Evolutionary conservation across 371 early-diverging fungal species (phyloP), one percentile per base, ranked within the genome.

Genomic region (Chytridium lagenaria): DNA sequence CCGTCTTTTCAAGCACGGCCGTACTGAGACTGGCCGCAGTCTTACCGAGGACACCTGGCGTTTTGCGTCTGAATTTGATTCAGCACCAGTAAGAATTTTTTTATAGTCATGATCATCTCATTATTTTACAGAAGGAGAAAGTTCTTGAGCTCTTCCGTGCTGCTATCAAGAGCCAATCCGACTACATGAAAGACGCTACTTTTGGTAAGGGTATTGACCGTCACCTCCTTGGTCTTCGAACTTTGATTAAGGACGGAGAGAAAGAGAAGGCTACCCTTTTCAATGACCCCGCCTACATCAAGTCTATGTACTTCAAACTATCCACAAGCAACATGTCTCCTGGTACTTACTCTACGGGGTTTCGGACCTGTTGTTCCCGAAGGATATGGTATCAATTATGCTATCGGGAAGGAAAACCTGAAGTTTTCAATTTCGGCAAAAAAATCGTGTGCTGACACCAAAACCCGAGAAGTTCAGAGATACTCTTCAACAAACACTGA

Each of bases 321-420:
- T 93, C 93, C 1, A 85, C 92, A 0, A 87, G 87, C 67, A 94
- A 93, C 83, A 88, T 92, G 85, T 88, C 90, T 0, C 92, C 93
- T 1, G 94, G 93, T 5, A 85, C 82, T 38, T 69, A 77, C 57
- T 88, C 78, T 90, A 89, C 81, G 92, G 92, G 93, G 93, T 0
- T 94, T 94, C 74, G 94, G 93, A 16, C 89, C 93, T 0, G 90
- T 90, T 33, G 80, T 78, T 38, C 80, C 89, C 69, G 87, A 93
- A 77, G 97, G 96, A 55, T 90, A 93, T 80, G 89, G 98, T 52
- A 74, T 93, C 74, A 93, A 92, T 77, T 97, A 97, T 72, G 91
- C 93, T 1, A 91, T 97, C 66, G 93, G 89, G 49, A 90, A 89
- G 77, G 88, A 90, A 55, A 83, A 86, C 30, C 82, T 95, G 39